Base-by-base conservation (phyloP, 2,329 filamentous ascomycete species). In the Ophiostoma montium region DNA sequence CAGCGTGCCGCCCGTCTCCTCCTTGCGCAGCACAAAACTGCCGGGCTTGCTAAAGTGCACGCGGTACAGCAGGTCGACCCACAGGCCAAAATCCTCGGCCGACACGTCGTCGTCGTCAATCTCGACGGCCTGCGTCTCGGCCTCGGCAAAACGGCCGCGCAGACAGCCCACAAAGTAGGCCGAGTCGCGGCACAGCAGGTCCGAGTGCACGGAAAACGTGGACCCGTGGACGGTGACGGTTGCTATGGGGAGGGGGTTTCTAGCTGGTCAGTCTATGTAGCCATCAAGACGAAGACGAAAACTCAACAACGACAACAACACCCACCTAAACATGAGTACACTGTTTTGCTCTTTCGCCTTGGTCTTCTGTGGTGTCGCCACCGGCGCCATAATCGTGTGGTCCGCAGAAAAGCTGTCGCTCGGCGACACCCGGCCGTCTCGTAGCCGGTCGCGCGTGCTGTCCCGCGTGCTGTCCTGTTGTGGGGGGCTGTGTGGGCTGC, bases 61-160 rank as follows among this genome's bases (percentile, higher is more conserved):
- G 13, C 49, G 51, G 48, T 59, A 59, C 15, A 58, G 42, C 45
- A 56, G 47, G 23, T 56, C 55, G 13, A 56, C 53, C 50, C 57
- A 59, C 5, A 55, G 48, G 11, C 56, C 57, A 48, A 59, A 56
- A 15, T 55, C 51, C 1, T 50, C 50, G 18, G 23, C 19, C 8
- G 47, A 11, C 5, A 58, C 18, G 42, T 55, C 54, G 15, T 52
- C 51, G 38, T 49, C 53, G 33, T 57, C 55, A 18, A 57, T 52
- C 13, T 45, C 49, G 46, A 59, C 47, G 10, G 49, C 48, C 47
- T 56, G 51, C 4, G 51, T 53, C 27, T 52, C 30, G 10, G 50
- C 53, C 48, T 58, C 56, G 9, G 48, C 27, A 23, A 57, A 58
- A 11, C 21, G 12, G 3, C 56, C 55, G 18, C 49, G 51, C n/a